Evolutionary conservation across 108 stramenopile genomes (phyloP).

Genomic region (Epithemia pelagica): DNA sequence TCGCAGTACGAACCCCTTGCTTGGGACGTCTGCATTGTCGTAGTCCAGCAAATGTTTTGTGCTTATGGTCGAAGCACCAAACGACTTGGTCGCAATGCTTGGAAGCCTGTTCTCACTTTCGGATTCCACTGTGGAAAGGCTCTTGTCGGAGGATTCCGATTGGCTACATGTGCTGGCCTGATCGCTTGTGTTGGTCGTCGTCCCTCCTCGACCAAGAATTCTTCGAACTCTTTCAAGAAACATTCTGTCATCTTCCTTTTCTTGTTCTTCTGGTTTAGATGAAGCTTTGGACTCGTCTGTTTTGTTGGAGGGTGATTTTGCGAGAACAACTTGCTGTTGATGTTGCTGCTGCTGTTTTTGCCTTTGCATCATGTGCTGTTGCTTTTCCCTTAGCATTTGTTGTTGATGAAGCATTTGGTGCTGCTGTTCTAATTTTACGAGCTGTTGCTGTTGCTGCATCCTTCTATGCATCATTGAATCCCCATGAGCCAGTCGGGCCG

Average conservation of each 20-base stretch:
- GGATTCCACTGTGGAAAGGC: too few species aligned
- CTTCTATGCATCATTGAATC: not conserved
- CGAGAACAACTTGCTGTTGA: not conserved
- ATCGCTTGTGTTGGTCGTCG: not conserved
- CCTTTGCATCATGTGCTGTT: not conserved
- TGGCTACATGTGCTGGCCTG: not conserved
- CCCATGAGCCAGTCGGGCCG: not conserved
- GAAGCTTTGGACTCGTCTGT: not conserved
- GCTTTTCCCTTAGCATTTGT: too few species aligned
- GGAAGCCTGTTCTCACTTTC: too few species aligned
- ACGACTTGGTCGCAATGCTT: too few species aligned
- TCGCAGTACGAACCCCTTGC: too few species aligned
- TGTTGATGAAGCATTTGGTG: not conserved
- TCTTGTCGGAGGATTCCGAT: not conserved
- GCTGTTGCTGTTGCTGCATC: not conserved
- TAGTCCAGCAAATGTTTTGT: too few species aligned
- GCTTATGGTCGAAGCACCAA: too few species aligned
- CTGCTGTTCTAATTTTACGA: not conserved
- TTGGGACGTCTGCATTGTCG: too few species aligned
- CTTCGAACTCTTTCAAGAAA: not conserved
- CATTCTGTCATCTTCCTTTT: not conserved
- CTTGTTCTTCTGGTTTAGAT: not conserved
- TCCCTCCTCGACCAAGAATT: not conserved
- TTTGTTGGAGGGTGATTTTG: not conserved
- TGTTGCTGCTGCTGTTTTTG: not conserved